Conservation (phyloP, 2,329 filamentous ascomycete species). For the Aureobasidium namibiae region DNA sequence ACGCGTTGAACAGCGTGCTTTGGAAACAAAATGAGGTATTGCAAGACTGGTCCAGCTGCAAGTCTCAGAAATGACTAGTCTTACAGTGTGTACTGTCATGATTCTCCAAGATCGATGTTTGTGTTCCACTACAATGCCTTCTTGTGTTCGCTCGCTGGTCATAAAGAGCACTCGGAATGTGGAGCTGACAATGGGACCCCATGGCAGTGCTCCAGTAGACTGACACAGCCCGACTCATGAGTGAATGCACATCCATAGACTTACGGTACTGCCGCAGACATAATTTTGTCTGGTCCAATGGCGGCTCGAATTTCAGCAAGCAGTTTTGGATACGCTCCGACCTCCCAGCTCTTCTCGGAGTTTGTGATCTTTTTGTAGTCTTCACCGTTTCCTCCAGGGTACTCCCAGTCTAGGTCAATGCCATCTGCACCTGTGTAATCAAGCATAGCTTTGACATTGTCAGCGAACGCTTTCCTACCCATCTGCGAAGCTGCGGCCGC, state of each 20-base stretch:
- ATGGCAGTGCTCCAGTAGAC: background rate
- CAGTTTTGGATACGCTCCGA: constrained; percentile 54
- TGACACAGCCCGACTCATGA: background rate
- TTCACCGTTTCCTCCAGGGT: constrained; percentile 55
- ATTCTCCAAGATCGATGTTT: too few species aligned
- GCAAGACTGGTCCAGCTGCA: background rate
- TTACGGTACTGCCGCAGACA: constrained; percentile 58
- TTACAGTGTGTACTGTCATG: background rate
- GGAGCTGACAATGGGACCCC: background rate
- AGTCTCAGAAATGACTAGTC: background rate
- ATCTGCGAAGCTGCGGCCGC: constrained; percentile 44
- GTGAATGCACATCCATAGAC: background rate
- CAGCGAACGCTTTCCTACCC: constrained; percentile 51
- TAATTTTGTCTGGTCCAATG: constrained; percentile 49
- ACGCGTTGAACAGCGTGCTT: background rate
- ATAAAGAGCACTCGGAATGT: too few species aligned
- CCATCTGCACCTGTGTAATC: constrained; percentile 55
- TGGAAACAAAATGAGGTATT: too few species aligned
- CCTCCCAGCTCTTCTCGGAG: constrained; percentile 49
- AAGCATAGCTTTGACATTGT: constrained; percentile 57
- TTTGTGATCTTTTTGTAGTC: constrained; percentile 60
- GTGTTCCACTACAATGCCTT: too few species aligned
- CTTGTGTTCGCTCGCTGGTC: too few species aligned
- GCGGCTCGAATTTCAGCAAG: constrained; percentile 50
- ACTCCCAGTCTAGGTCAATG: constrained; percentile 62